Evolutionary conservation across 164 flowering plant genomes (phyloP), one percentile per base, ranked within the genome.

Genomic region (Piper longum): DNA sequence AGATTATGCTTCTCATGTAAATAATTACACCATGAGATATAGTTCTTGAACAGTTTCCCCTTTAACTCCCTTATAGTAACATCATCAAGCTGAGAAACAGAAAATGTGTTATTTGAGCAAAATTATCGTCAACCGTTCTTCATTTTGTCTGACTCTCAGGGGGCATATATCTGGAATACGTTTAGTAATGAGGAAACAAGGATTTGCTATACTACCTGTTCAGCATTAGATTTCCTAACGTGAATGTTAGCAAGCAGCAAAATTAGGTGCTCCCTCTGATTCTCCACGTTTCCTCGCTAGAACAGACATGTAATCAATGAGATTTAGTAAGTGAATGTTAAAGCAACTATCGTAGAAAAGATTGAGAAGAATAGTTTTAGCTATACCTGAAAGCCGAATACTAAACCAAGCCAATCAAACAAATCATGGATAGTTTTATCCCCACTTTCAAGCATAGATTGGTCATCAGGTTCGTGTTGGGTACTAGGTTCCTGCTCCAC

Each of bases 301-400:
- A 80, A 57, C 11, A 14, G 52, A 48, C 14, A 48, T 8, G 11
- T 48, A 57, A 36, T 41, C 9, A 57, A 5, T 56, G 4, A n/a
- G 58, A 5, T 16, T 56, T 17, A 3, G 36, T 16, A 7, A 56
- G 7, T 16, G 16, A 8, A n/a, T 3, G 17, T 7, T n/a, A 2
- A 19, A 19, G 7, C 18, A 19, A 4, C 3, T 2, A 16, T n/a
- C 19, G 26, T 56, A 19, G 7, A 59, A 41, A 48, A 48, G 12
- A 48, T 48, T 8, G 26, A 56, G 17, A 9, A 56, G 19, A 41
- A 48, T 45, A 60, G 48, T 60, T 17, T 13, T 17, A 59, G 41
- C n/a, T 42, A 14, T 81, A 91, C 99, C 96, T 95, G 99, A 73
- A 95, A 95, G n/a, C 99, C 99, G 80, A 95, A 95, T 57, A 41